Conservation (phyloP, 169 alveolate genomes). For the Amoebophrya sp. region DNA sequence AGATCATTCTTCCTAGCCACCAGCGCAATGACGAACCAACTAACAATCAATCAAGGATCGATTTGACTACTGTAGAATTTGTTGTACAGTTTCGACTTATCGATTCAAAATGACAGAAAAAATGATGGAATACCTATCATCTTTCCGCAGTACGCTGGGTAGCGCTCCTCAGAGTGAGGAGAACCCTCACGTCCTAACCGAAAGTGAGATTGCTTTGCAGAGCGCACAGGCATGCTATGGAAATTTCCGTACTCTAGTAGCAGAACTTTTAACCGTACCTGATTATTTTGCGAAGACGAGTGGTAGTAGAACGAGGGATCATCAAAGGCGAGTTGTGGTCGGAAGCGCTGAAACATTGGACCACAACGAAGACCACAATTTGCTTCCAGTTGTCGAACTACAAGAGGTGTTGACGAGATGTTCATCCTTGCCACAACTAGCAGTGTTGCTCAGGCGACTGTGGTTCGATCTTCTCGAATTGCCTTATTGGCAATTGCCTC, state of each 20-base stretch:
- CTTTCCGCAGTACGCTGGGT: no score
- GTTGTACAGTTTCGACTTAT: background rate
- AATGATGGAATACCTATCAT: no score
- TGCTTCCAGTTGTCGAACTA: no score
- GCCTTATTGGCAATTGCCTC: background rate
- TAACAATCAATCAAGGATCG: no score
- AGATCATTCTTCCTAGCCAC: no score
- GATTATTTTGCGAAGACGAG: background rate
- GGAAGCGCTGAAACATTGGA: no score
- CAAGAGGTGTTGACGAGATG: background rate
- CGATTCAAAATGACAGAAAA: no score
- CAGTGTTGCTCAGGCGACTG: background rate
- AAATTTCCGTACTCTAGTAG: background rate
- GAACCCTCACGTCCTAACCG: background rate
- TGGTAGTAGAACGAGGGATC: background rate
- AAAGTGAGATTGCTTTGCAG: background rate
- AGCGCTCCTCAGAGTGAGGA: background rate
- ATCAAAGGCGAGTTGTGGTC: no score
- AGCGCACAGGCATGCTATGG: background rate
- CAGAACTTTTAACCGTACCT: background rate
- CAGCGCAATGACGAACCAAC: no score
- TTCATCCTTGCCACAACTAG: background rate
- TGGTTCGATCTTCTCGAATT: constrained; percentile 2
- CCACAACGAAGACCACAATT: no score
- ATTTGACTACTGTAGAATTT: background rate